Evolutionary conservation across 2,329 filamentous ascomycete species (phyloP), one percentile per base, ranked within the genome.

Genomic region (Clonostachys sp.): DNA sequence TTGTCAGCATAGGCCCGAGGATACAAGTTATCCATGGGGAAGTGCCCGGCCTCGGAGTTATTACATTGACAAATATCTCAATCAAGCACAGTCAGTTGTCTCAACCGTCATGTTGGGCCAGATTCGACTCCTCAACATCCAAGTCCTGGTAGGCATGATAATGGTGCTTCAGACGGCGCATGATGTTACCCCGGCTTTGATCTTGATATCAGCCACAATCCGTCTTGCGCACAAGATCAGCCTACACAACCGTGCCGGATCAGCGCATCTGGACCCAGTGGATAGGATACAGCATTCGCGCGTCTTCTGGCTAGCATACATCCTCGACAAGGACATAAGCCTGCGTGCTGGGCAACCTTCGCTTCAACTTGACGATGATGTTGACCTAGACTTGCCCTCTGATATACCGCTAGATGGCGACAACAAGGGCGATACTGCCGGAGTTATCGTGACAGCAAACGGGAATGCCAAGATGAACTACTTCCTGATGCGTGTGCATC

Each of bases 261-360:
- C 34, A 18, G 53, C 5, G 44, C 54, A 2, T 51, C 54, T 16
- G 48, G 53, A 6, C 51, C 54, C 8, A 48, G 48, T n/a, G 5
- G 34, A 48, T 0, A 45, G 47, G 8, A 47, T 39, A 20, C 57
- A 63, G 24, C 55, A 59, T 36, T 45, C 49, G 14, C 61, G 61
- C 16, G 51, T 63, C 38, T 64, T 63, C 42, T 65, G 61, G 61
- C 51, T 63, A 20, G 60, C 58, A 39, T 65, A 64, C 35, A 51
- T 51, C 6, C 50, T 63, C 13, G 61, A 65, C 30, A 60, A 59
- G 12, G 50, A 52, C 35, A 24, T 50, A 24, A 52, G 50, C 41
- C 7, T 52, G 41, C 46, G 46, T 5, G 42, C 42, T 3, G 40
- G 20, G 30, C 45, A 45, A 13, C 43, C 48, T 5, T 46, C 50